Conservation (phyloP, 2,329 filamentous ascomycete species). For the Neofusicoccum parvum region DNA sequence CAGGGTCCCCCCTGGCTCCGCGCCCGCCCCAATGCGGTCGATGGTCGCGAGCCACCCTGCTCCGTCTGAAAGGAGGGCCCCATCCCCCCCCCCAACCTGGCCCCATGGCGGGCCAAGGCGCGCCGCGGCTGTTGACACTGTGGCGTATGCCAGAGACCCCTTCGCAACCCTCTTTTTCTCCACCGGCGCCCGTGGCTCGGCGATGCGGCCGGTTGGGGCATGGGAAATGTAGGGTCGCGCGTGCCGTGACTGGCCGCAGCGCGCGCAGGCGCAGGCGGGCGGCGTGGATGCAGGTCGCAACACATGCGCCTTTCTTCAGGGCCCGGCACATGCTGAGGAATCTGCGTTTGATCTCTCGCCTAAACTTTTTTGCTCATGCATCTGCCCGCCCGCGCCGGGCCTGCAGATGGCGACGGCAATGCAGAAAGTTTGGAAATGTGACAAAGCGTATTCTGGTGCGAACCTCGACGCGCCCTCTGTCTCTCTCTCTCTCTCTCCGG, state of each 20-base stretch:
- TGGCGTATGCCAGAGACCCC: constrained; percentile 1
- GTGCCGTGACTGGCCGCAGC: not conserved
- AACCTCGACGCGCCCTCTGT: too few relatives aligned
- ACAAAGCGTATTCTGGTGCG: not conserved
- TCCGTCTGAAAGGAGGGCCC: not conserved
- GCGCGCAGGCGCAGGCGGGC: not conserved
- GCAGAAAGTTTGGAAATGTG: not conserved
- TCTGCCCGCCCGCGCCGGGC: not conserved
- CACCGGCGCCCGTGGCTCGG: constrained; percentile 2
- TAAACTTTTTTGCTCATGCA: not conserved
- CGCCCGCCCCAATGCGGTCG: constrained; percentile 1
- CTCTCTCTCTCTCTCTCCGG: too few relatives aligned
- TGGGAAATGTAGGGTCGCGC: not conserved
- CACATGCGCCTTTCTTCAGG: constrained; percentile 2
- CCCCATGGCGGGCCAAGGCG: constrained; percentile 10
- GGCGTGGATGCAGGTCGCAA: constrained; percentile 5
- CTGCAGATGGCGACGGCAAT: not conserved
- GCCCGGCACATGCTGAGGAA: constrained; percentile 11
- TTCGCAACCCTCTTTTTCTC: constrained; percentile 2
- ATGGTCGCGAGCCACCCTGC: constrained; percentile 1
- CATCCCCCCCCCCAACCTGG: too few relatives aligned
- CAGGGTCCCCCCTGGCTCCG: not conserved
- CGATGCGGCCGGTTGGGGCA: constrained; percentile 11
- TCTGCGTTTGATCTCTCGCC: constrained; percentile 12
- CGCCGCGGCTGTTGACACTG: constrained; percentile 13